Conservation (phyloP, 1,139 yeast species). For the Williopsis jadinii region DNA sequence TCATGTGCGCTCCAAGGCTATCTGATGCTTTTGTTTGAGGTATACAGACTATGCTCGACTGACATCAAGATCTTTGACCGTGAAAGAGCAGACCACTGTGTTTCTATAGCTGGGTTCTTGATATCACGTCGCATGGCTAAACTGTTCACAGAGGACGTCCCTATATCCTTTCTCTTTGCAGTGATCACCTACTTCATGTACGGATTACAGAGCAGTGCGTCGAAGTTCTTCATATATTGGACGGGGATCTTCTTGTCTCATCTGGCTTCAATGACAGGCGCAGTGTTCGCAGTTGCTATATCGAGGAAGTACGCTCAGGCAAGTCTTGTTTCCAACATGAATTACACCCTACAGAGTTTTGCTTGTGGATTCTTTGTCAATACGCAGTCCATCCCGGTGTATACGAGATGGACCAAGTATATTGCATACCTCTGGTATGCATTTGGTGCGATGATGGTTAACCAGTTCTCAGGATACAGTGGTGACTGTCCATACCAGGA, state of each 20-base stretch:
- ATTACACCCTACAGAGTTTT: constrained; percentile 45
- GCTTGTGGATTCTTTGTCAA: constrained; percentile 81
- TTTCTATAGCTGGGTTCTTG: constrained; percentile 59
- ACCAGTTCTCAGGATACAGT: constrained; percentile 53
- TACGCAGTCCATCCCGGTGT: constrained; percentile 71
- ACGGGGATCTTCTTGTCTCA: constrained; percentile 51
- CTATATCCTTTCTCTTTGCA: constrained; percentile 54
- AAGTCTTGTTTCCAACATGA: constrained; percentile 21
- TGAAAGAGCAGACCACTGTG: constrained; percentile 17
- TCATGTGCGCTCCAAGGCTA: constrained; percentile 23
- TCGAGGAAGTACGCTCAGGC: constrained; percentile 52
- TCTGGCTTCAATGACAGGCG: constrained; percentile 47
- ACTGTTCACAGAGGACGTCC: constrained; percentile 61
- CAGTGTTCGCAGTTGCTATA: constrained; percentile 34
- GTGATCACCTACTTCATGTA: constrained; percentile 68
- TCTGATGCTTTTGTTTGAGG: constrained; percentile 49
- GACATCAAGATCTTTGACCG: constrained; percentile 58
- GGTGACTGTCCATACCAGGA: constrained; percentile 43
- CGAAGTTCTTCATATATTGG: constrained; percentile 50
- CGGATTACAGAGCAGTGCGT: constrained; percentile 68
- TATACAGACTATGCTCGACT: constrained; percentile 59
- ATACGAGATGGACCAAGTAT: constrained; percentile 80
- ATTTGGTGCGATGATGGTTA: constrained; percentile 61
- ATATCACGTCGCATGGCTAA: constrained; percentile 44
- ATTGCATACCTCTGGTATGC: constrained; percentile 72